Base-by-base conservation (phyloP, 257 asterid species). In the Solanum lycopersicoides region DNA sequence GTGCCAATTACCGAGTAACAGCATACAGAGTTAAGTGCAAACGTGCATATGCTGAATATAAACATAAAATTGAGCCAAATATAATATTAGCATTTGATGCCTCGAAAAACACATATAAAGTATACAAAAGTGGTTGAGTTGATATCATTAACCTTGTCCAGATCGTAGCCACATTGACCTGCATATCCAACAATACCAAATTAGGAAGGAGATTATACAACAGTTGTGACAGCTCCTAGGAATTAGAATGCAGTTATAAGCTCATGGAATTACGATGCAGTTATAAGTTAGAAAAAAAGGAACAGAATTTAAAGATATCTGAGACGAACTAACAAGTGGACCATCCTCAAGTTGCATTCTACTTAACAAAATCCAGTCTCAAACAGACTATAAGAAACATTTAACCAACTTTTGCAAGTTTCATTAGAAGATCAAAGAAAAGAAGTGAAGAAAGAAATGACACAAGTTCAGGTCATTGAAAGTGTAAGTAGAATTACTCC, bases 101-200 rank as follows among this genome's bases (percentile, higher is more conserved):
- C 68, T 80, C 68, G 20, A 11, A 28, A 30, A 30, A 50, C 30
- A 47, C 13, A 30, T 47, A 47, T 12, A 47, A 80, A 80, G 85
- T 30, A 80, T 80, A 80, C n/a, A 41, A 47, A 28, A 16, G 30
- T 50, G 20, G 28, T 80, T 53, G 85, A 80, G 56, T 80, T 80
- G 85, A n/a, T 71, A 35, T 35, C 44, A 91, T 91, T 92, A 88
- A 95, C 99, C 97, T 79, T 92, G 82, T 91, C 87, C 84, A 93
- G 82, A 88, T 97, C 88, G 89, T 92, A 95, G 65, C 99, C 98
- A 35, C 98, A 95, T 88, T 94, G 96, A 84, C 98, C 98, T 97
- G 98, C 89, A 94, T 84, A 88, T 86, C 69, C 20, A 72, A 68
- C 83, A 83, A 90, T 47, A 91, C 71, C 83, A 72, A 39, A 89